Evolutionary conservation across 345 rosid genomes (phyloP).

Genomic region (Syzygium oleosum): DNA sequence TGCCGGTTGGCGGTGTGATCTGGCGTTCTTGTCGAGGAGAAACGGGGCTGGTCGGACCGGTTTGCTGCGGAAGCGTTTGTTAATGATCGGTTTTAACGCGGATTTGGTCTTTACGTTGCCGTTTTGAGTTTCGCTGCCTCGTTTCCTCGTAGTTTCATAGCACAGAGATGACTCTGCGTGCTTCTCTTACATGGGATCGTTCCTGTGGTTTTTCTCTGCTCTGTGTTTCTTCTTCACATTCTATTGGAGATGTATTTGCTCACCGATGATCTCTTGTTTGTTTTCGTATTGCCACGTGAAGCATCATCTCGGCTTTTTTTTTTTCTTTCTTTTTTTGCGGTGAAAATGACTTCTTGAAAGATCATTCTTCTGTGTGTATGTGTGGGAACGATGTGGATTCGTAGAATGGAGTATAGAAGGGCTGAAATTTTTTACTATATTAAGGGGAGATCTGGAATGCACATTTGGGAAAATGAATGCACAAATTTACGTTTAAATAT

Average conservation of each 20-base stretch:
- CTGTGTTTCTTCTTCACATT: not conserved
- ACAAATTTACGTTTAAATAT: not conserved
- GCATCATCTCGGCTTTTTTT: not conserved
- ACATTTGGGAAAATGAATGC: not conserved
- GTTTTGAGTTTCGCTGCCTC: not conserved
- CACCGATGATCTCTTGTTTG: not conserved
- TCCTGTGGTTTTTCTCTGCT: not conserved
- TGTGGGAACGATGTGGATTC: not conserved
- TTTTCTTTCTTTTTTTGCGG: not conserved
- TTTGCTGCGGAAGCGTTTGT: not conserved
- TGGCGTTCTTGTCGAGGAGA: not conserved
- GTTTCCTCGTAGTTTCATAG: not conserved
- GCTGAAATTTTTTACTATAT: not conserved
- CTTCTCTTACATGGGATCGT: not conserved
- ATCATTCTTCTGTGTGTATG: not conserved
- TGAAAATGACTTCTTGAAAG: not conserved
- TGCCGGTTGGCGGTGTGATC: not conserved
- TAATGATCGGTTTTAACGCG: not conserved
- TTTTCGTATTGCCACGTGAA: not conserved
- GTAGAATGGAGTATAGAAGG: not conserved
- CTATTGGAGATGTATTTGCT: not conserved
- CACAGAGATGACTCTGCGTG: not conserved
- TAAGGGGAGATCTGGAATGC: not conserved
- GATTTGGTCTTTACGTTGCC: not conserved
- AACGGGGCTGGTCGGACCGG: not conserved